Base-by-base conservation (phyloP, 2,329 filamentous ascomycete species). In the Scopulariopsis brevicaulis region DNA sequence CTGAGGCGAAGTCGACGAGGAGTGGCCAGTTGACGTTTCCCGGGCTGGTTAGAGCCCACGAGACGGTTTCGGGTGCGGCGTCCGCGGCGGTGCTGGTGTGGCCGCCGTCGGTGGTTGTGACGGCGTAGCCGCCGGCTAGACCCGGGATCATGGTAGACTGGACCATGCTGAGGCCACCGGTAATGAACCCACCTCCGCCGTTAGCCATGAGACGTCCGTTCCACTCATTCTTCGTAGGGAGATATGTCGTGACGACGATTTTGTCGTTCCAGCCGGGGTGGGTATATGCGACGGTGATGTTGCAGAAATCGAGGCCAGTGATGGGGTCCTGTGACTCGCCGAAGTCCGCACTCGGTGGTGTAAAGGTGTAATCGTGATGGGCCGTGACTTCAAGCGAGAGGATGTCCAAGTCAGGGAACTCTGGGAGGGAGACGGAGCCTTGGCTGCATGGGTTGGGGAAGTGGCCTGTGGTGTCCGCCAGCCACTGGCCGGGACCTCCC, bases 1-100 rank as follows among this genome's bases (percentile, higher is more conserved):
- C 63, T 55, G 66, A 63, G 32, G 66, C 63, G 55, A 73, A 74
- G 60, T 74, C 67, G 46, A 63, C 60, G 18, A 69, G 57, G 18
- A 66, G 62, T n/a, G 64, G 64, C 22, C 58, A 56, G 59, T 65
- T 64, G 14, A 52, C 34, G 34, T 37, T 37, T 37, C 34, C 34
- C 7, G 14, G 34, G 34, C 34, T 37, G 14, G 34, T 7, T 37
- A 37, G 14, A 7, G 62, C 60, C 55, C 54, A 59, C 53, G 60
- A 59, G 53, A 60, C 54, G 20, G 57, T 34, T 56, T 59, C 57
- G 32, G 58, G 56, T 15, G 59, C 20, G 0, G 57, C 59, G 48
- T 63, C 56, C 7, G 34, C 34, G 34, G 34, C 7, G 14, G 34
- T 7, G 14, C 14, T 14, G 34, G 34, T 37, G 14, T 37, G 34